Percentiles rank a stretch among this genome's conserved stretches.
Evolutionary conservation across 495 filamentous ascomycete genomes (phyloP).

Genomic region (Neurospora cerealis): DNA sequence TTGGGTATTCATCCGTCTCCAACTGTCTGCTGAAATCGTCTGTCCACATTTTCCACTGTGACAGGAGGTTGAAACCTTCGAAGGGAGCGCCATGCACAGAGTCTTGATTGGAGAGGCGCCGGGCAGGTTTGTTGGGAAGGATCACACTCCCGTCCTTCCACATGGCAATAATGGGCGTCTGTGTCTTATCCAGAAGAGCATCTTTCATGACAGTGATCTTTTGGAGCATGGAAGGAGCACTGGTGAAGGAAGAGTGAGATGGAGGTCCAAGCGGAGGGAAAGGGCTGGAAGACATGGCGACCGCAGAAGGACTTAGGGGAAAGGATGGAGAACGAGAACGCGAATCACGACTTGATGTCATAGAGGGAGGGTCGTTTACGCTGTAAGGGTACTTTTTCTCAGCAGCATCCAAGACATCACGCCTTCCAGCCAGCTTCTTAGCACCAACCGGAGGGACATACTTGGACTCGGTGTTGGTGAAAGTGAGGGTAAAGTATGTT

Average conservation of each 20-base stretch:
- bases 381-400: constrained; percentile 24
- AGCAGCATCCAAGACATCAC: constrained; percentile 23
- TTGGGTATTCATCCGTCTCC: constrained; percentile 47
- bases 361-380: constrained; percentile 32
- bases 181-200: constrained; percentile 56
- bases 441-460: constrained; percentile 10
- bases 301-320: constrained; percentile 26
- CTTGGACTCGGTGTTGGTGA: constrained; percentile 39
- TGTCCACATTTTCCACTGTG: constrained; percentile 45
- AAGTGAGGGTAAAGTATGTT: constrained; percentile 56
- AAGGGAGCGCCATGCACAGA: constrained; percentile 28
- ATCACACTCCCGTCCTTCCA: constrained; percentile 61
- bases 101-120: constrained; percentile 37
- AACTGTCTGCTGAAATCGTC: constrained; percentile 53
- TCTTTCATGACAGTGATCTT: constrained; percentile 62
- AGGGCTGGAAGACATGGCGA: constrained; percentile 34
- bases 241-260: constrained; percentile 31
- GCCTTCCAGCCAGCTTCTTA: constrained; percentile 19
- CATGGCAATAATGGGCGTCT: constrained; percentile 58
- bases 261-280: constrained; percentile 54
- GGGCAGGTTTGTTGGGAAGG: constrained; percentile 52
- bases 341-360: constrained; percentile 30
- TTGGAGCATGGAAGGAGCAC: constrained; percentile 48
- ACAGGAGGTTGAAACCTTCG: constrained; percentile 43
- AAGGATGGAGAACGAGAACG: constrained; percentile 21